A percentile compares a stretch with the other conserved stretches of the same genome.
Conservation (phyloP, 31 red algal species). For the Asparagopsis taxiformis region DNA sequence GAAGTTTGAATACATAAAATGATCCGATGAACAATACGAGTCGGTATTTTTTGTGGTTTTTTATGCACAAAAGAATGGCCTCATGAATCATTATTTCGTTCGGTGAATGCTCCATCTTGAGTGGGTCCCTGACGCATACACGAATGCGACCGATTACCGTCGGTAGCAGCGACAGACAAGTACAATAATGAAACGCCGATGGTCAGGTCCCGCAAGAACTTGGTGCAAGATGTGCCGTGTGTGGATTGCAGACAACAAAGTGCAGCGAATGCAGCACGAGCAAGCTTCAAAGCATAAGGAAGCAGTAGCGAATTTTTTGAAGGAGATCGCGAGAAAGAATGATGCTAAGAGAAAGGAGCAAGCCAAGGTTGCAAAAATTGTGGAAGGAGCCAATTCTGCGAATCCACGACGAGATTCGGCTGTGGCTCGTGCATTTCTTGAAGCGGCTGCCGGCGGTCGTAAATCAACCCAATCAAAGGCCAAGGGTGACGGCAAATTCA, state of each 20-base stretch:
- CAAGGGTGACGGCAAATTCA: no score
- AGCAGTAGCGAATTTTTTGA: slow-evolving; percentile 25
- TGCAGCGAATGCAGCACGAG: slow-evolving; percentile 62
- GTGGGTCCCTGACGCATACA: no score
- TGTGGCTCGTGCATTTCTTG: neutral
- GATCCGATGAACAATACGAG: no score
- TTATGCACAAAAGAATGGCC: no score
- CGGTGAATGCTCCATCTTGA: no score
- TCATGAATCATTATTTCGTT: no score
- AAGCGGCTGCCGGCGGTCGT: slow-evolving; percentile 2
- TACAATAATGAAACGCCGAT: slow-evolving; percentile 15
- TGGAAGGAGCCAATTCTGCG: neutral
- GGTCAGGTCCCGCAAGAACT: slow-evolving; percentile 2
- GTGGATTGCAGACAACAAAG: slow-evolving; percentile 66
- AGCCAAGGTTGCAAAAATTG: neutral
- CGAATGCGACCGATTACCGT: no score
- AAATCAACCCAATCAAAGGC: no score
- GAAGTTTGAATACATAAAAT: no score
- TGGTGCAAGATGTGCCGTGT: slow-evolving; percentile 66
- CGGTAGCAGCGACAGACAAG: slow-evolving; percentile 25
- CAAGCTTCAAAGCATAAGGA: slow-evolving; percentile 50
- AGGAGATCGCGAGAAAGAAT: slow-evolving; percentile 51
- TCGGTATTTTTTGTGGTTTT: no score
- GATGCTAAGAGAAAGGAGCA: slow-evolving; percentile 29
- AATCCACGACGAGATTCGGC: neutral